These are phyloP conservation scores for Podospora anserina DNA, from an alignment of 495 filamentous ascomycete genomes.

Conservation along the genomic window DNA sequence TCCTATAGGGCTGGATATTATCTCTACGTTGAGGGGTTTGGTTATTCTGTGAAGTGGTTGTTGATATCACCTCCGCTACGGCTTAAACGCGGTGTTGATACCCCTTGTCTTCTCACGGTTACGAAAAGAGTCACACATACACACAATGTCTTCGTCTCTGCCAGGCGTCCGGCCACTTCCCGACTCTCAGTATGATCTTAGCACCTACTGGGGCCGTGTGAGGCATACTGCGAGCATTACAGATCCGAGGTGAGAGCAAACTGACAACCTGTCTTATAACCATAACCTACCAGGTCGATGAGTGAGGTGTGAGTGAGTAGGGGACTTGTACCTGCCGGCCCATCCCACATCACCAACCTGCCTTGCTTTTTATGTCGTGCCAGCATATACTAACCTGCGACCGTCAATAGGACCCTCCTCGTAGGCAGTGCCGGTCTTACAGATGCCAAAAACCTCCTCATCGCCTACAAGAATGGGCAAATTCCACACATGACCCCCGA, in stretches of 20 bases:
- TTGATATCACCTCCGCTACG: not conserved
- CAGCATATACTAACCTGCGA: conserved; percentile 5
- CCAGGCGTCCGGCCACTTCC: conserved; percentile 84
- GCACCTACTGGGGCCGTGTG: conserved; percentile 92
- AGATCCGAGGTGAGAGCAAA: conserved; percentile 86
- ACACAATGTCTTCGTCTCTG: conserved; percentile 80
- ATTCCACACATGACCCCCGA: conserved; percentile 79
- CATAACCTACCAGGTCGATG: conserved; percentile 5
- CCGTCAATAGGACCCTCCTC: conserved; percentile 64
- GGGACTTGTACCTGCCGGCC: not conserved
- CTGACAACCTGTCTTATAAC: not conserved
- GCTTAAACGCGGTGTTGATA: not conserved
- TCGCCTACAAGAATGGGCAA: conserved; percentile 77
- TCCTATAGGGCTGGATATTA: not conserved
- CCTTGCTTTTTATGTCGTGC: not conserved
- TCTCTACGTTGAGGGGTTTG: not conserved
- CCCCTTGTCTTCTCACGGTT: not conserved
- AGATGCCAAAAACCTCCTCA: conserved; percentile 71
- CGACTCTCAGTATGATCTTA: conserved; percentile 85
- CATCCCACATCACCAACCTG: not conserved
- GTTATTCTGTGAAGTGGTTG: not conserved
- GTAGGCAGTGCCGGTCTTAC: conserved; percentile 74
- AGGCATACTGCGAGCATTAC: conserved; percentile 83
- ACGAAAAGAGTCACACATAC: conserved; percentile 9
- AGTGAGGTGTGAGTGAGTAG: not conserved